These are phyloP conservation scores for Saturnispora kantuleensis DNA, from an alignment of 805 yeast genomes.

Conservation along the genomic window DNA sequence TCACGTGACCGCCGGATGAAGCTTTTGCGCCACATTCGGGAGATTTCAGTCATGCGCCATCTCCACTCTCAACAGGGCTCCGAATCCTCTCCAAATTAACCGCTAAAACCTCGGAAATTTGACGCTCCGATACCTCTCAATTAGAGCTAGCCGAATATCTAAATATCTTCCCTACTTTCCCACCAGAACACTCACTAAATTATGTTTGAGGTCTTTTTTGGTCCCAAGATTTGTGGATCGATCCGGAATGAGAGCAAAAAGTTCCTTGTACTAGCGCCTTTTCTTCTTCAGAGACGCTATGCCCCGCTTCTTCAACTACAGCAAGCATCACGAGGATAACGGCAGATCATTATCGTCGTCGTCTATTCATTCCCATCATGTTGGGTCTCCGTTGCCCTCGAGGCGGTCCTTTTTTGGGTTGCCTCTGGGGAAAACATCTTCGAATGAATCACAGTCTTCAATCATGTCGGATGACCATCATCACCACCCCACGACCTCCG, in stretches of 20 bases:
- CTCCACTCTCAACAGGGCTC: background rate
- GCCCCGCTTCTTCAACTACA: constrained; percentile 12
- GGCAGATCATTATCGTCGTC: constrained; percentile 12
- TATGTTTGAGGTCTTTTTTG: background rate
- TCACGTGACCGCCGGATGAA: constrained; percentile 6
- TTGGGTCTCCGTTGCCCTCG: constrained; percentile 13
- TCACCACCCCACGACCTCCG: constrained; percentile 4
- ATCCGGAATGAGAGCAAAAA: background rate
- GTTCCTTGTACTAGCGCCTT: background rate
- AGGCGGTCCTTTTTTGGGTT: constrained; percentile 25
- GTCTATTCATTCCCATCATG: constrained; percentile 10
- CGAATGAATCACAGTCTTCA: constrained; percentile 21
- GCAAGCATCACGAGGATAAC: constrained; percentile 6
- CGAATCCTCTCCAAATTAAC: too few species aligned
- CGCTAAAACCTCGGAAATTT: background rate
- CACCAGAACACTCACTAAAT: too few species aligned
- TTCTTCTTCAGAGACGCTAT: background rate
- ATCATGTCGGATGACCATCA: constrained; percentile 5
- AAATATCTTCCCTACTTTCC: too few species aligned
- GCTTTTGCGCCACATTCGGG: constrained; percentile 8
- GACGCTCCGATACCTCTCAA: too few species aligned
- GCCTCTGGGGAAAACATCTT: constrained; percentile 21
- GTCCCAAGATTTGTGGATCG: background rate
- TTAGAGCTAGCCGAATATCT: too few species aligned
- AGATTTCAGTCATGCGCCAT: constrained; percentile 8